Evolutionary conservation across 192 early-diverging fungal genomes (phyloP), one percentile per base, ranked within the genome.

Genomic region (Coemansia sp.): DNA sequence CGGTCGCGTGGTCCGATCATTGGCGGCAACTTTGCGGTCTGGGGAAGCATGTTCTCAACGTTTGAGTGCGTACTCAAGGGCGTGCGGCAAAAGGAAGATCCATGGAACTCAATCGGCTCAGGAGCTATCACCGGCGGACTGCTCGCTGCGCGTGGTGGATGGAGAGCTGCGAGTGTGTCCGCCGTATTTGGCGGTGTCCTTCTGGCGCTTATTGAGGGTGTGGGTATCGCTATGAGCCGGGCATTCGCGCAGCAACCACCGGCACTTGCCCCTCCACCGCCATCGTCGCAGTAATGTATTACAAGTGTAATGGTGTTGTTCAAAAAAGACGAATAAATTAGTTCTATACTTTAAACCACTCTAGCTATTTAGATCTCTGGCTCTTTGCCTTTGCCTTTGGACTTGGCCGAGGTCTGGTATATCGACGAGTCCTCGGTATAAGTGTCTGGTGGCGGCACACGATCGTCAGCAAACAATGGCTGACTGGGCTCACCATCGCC

Each of bases 1-100:
- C 97, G 98, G 79, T 90, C 93, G 41, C 91, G 97, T 62, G 95
- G 94, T 13, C 98, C 98, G 41, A 92, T 97, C 27, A 79, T 95
- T 49, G 98, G 95, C 57, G 98, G 98, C 43, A 97, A 97, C 88
- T 99, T 99, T 89, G 98, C 97, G 7, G 97, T 97, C 8, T 99
- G 98, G 98, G 96, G 97, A 73, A 95, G 95, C 53, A 89, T 99
- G 71, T 99, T 98, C 79, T 95, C 95, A 57, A 93, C 97, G 5
- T 95, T 96, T 71, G 98, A 99, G 79, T 99, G 98, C 80, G 91
- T 90, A 49, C 84, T 99, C 63, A 95, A 94, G 71, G 89, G 92
- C 62, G 81, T 98, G 39, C 89, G 98, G 81, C 95, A 95, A 77
- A 98, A 97, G 90, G 98, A 99, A 74, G 98, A 99, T 85, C 92